Base-by-base conservation (phyloP, 2,329 filamentous ascomycete genomes). In the Phyllosticta ampelicida region DNA sequence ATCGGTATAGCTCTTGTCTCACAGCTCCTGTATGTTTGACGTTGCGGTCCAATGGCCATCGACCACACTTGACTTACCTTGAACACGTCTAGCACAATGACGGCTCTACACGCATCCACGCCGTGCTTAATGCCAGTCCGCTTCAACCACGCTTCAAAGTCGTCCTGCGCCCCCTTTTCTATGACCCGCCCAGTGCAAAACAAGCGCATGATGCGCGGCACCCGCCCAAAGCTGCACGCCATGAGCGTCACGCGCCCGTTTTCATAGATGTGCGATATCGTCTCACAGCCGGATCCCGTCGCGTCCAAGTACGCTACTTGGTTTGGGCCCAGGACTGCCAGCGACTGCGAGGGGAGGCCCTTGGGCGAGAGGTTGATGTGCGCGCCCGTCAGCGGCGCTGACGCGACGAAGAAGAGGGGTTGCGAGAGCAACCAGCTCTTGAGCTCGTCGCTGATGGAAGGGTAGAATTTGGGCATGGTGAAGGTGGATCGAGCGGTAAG, bases 301-400 rank as follows among this genome's bases (percentile, higher is more conserved):
- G 84, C 80, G 67, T 91, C 87, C 58, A 90, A 77, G 67, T 90
- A 91, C 23, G 82, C 85, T 59, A 79, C 80, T n/a, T 75, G 74
- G 61, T 79, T 85, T 28, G 80, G 76, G 9, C 73, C 71, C 55
- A 87, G 74, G 56, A 88, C 75, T 29, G 80, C 77, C 65, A 88
- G 83, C 26, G 84, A 84, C n/a, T 78, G 73, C 18, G 79, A 76
- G 0, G 82, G 75, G 20, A 86, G 78, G 53, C 87, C 87, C 71
- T 91, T 90, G 53, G 88, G 86, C 0, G 86, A 90, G 58, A 90
- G 74, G 66, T 91, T 91, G 74, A 91, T 77, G 73, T 91, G 87
- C 1, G 75, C 71, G 19, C 81, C 84, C n/a, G 78, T 77, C 23
- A 83, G 78, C 0, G 87, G 86, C 0, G 87, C 86, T 13, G 85